A percentile compares a stretch with the other conserved stretches of the same genome.
Conservation (phyloP, 164 flowering plant genomes). For the Tetrastigma voinierianum region DNA sequence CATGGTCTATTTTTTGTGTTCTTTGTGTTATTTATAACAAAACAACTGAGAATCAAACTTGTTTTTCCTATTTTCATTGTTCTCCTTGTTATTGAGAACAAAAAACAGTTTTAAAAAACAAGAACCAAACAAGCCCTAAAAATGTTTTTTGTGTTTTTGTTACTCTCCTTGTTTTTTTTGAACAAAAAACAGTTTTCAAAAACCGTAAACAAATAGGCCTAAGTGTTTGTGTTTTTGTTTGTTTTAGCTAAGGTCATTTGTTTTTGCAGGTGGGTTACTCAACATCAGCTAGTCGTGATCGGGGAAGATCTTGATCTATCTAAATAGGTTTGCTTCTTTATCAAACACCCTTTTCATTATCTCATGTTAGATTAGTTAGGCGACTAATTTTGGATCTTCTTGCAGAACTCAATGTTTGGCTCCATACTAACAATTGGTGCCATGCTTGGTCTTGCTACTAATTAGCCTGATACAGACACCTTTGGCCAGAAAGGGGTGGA, state of each 20-base stretch:
- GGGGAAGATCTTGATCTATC: slow-evolving; percentile 48
- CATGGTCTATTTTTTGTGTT: too few species aligned
- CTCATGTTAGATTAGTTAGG: neutral
- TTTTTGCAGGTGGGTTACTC: slow-evolving; percentile 60
- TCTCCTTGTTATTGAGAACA: too few species aligned
- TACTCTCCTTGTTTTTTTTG: too few species aligned
- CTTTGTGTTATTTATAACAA: too few species aligned
- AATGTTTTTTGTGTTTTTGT: slow-evolving; percentile 15
- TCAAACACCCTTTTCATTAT: neutral
- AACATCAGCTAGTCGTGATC: slow-evolving; percentile 51
- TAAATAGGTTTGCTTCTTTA: too few species aligned
- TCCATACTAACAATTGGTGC: slow-evolving; percentile 67
- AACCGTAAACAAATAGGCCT: too few species aligned
- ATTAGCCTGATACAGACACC: slow-evolving; percentile 53
- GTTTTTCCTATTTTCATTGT: too few species aligned
- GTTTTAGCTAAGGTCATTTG: slow-evolving; percentile 17
- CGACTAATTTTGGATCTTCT: neutral
- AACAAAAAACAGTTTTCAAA: too few species aligned
- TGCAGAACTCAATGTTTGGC: slow-evolving; percentile 64
- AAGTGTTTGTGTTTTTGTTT: too few species aligned
- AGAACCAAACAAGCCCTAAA: too few species aligned
- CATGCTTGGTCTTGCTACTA: slow-evolving; percentile 65
- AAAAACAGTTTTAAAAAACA: too few species aligned
- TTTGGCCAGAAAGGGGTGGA: slow-evolving; percentile 72
- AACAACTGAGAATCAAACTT: too few species aligned